Evolutionary conservation across 768 basidiomycete species (phyloP).

Genomic region (Tylopilus sp.): DNA sequence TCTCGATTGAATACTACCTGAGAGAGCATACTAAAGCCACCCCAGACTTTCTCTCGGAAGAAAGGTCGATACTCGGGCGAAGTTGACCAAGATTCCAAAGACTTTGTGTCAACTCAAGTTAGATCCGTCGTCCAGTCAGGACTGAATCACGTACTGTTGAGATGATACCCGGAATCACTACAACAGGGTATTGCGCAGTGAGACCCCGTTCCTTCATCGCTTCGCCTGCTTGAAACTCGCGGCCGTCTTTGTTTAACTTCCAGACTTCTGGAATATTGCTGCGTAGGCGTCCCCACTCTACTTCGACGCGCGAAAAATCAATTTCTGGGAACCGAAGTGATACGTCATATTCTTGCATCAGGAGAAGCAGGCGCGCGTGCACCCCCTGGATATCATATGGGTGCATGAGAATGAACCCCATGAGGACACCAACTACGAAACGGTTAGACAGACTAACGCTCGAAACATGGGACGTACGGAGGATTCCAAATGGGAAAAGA

Average conservation of each 20-base stretch:
- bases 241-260: conserved; percentile 76
- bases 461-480: conserved; percentile 39
- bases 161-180: conserved; percentile 87
- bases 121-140: background rate
- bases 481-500: conserved; percentile 71
- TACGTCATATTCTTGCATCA: conserved; percentile 71
- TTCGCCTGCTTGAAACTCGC: conserved; percentile 79
- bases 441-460: background rate
- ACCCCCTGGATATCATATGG: conserved; percentile 65
- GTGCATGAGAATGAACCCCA: conserved; percentile 65
- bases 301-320: conserved; percentile 65
- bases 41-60: conserved; percentile 89
- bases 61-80: conserved; percentile 78
- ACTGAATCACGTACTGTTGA: conserved; percentile 60
- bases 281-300: conserved; percentile 66
- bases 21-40: conserved; percentile 77
- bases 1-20: conserved; percentile 83
- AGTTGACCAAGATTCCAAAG: conserved; percentile 93
- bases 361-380: conserved; percentile 60
- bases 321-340: conserved; percentile 59
- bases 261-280: conserved; percentile 75
- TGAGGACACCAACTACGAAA: conserved; percentile 55
- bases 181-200: conserved; percentile 69
- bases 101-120: conserved; percentile 35
- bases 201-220: conserved; percentile 60